Base-by-base conservation (phyloP, 2,329 filamentous ascomycete species). In the Penicillium vulpinum region DNA sequence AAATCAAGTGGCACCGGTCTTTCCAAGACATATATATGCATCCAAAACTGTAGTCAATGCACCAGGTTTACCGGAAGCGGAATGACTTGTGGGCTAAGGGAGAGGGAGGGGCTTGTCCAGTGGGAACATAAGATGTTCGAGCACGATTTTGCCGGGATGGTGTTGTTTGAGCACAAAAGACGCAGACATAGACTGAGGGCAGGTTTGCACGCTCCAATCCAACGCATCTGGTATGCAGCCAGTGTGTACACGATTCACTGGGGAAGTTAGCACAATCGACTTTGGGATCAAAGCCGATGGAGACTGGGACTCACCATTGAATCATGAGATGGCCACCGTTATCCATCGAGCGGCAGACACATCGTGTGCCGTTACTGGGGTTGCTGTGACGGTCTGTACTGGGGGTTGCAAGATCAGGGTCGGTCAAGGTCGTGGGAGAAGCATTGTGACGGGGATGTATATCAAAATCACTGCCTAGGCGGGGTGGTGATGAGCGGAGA, bases 201-300 rank as follows among this genome's bases (percentile, higher is more conserved):
- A 81, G 70, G 51, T 77, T 78, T 36, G 77, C 75, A 18, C 75
- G 70, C 54, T 81, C 78, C 16, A 86, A 69, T 2, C 84, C 83
- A 22, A 86, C 77, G 63, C 85, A 88, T 53, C 77, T 76, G 31
- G 81, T 81, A 64, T 88, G 85, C 29, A 85, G 74, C 81, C 83
- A 87, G 63, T 86, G 84, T n/a, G 77, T 81, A 73, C 85, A 88
- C 24, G 81, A 83, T 69, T 84, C 82, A 72, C 85, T 81, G 59
- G 24, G 54, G 47, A 10, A 26, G 53, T 62, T 39, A 63, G 54
- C 31, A 60, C 22, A 51, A 51, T 35, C 15, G n/a, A 44, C 11
- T 26, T 44, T 49, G 44, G 16, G 46, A 21, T 26, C 36, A 29
- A 28, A 24, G 36, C 21, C 39, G 21, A 16, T 8, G 52, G 7